Evolutionary conservation across 1,284 basidiomycete genomes (phyloP).

Genomic region (Cryptococcus sp.): DNA sequence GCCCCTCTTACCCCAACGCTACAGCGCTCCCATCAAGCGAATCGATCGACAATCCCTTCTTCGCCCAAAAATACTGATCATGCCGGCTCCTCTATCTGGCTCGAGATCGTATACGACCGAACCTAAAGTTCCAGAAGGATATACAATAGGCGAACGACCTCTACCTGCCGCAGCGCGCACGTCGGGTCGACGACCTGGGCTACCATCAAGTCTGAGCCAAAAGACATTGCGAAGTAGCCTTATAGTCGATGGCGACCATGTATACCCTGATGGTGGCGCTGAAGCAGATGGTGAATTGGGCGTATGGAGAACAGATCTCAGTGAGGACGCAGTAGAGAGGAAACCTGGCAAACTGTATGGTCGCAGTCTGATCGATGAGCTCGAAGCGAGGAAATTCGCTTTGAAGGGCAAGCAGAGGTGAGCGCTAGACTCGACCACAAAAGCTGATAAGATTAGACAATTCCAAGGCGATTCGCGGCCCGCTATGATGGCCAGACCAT

Average conservation of each 20-base stretch:
- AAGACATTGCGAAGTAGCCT: conserved; percentile 44
- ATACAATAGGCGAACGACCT: conserved; percentile 45
- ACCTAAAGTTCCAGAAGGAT: conserved; percentile 39
- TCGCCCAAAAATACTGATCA: conserved; percentile 48
- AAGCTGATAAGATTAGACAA: conserved; percentile 19
- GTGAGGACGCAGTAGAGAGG: conserved; percentile 19
- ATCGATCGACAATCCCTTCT: conserved; percentile 33
- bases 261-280: conserved; percentile 18
- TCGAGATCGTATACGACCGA: conserved; percentile 2
- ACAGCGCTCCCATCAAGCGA: conserved; percentile 17
- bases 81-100: conserved; percentile 41
- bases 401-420: conserved; percentile 45
- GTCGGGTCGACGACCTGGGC: conserved; percentile 22
- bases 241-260: conserved; percentile 33
- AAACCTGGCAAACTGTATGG: conserved; percentile 46
- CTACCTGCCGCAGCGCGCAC: conserved; percentile 45
- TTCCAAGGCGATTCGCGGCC: conserved; percentile 52
- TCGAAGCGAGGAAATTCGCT: conserved; percentile 47
- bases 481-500: conserved; percentile 48
- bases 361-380: conserved; percentile 50
- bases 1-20: conserved; percentile 37
- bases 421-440: not conserved
- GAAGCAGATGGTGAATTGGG: conserved; percentile 26
- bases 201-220: conserved; percentile 39
- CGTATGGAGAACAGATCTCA: conserved; percentile 10